These are phyloP conservation scores for Podila epigama DNA, from an alignment of 192 early-diverging fungal genomes.

Conservation along the genomic window DNA sequence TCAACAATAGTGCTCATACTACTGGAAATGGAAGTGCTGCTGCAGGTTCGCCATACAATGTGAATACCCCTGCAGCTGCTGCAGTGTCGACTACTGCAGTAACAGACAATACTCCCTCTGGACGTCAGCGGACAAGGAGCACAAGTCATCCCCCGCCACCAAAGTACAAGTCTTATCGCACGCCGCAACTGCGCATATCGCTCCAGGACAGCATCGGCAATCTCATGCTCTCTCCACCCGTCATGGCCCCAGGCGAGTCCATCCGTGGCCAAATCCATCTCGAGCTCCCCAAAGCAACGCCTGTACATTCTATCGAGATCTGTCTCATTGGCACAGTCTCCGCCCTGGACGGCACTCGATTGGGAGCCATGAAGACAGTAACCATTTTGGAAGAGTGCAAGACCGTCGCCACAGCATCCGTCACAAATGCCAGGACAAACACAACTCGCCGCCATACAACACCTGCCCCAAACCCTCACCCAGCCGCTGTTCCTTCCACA, in stretches of 20 bases:
- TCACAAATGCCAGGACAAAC: constrained; percentile 37
- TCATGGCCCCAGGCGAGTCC: constrained; percentile 47
- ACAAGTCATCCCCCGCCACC: constrained; percentile 45
- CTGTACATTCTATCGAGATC: constrained; percentile 45
- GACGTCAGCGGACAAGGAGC: constrained; percentile 30
- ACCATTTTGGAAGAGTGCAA: constrained; percentile 43
- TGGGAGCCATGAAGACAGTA: constrained; percentile 44
- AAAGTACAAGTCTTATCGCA: constrained; percentile 42
- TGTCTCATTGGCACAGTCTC: constrained; percentile 43
- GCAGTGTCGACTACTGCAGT: background rate
- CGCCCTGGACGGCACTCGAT: constrained; percentile 33
- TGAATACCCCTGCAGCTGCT: background rate
- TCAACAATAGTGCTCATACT: constrained; percentile 7
- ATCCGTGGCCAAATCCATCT: constrained; percentile 43
- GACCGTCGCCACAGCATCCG: constrained; percentile 41
- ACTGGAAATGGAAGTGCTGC: no score
- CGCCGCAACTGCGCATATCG: constrained; percentile 44
- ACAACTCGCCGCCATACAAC: constrained; percentile 37
- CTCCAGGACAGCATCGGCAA: constrained; percentile 36
- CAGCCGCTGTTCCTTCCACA: no score
- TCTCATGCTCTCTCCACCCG: constrained; percentile 33
- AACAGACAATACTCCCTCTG: background rate
- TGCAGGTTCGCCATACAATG: constrained; percentile 7
- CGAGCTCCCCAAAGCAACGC: constrained; percentile 40
- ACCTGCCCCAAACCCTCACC: no score